Percentiles rank a stretch among this genome's conserved stretches.
Conservation (phyloP, 2,329 filamentous ascomycete species). For the Colletotrichum sp. region DNA sequence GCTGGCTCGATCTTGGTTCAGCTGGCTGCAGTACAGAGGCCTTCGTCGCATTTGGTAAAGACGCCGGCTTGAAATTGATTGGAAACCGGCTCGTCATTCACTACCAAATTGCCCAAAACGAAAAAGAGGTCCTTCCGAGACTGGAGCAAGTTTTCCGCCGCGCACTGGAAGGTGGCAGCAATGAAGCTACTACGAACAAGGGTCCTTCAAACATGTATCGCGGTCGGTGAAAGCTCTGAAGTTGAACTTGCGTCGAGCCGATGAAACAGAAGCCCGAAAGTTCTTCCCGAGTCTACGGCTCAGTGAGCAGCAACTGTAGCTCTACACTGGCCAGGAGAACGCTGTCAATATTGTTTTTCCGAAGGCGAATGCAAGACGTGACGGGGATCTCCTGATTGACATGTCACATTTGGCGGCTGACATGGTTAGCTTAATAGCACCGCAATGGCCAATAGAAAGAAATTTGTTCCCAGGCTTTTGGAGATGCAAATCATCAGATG, state of each 20-base stretch:
- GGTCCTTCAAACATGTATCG: conserved; percentile 24
- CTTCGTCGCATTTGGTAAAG: conserved; percentile 44
- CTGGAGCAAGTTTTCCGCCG: conserved; percentile 61
- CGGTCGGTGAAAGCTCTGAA: background rate
- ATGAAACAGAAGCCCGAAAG: background rate
- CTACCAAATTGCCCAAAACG: conserved; percentile 67
- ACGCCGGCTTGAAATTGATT: conserved; percentile 47
- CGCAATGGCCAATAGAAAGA: background rate
- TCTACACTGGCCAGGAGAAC: background rate
- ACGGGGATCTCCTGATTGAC: background rate
- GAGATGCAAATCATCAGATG: background rate
- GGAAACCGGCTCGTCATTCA: conserved; percentile 51
- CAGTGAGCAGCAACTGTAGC: background rate
- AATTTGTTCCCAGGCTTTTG: background rate
- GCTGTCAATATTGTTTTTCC: background rate
- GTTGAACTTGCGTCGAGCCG: background rate
- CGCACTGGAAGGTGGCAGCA: conserved; percentile 30
- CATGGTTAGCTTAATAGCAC: background rate
- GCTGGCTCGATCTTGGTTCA: conserved; percentile 78
- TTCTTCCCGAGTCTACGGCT: background rate
- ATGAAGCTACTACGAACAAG: background rate
- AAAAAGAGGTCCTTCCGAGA: conserved; percentile 62
- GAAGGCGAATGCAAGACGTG: background rate
- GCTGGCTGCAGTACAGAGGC: conserved; percentile 49
- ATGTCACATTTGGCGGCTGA: background rate